Conservation (phyloP, 2,329 filamentous ascomycete species). For the Leptographium radiaticola region DNA sequence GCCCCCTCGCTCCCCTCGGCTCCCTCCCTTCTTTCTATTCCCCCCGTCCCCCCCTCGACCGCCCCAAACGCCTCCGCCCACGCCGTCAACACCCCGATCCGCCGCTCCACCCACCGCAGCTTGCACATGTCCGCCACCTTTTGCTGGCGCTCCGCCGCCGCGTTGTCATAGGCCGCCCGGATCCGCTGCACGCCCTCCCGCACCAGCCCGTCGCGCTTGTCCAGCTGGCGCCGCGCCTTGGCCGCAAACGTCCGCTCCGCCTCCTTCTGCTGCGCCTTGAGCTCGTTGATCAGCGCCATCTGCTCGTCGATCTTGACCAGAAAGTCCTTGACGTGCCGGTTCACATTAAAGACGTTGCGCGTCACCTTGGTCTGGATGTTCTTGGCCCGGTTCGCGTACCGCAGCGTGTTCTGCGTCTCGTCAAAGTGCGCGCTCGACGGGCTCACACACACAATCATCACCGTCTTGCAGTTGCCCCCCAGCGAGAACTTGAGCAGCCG, state of each 20-base stretch:
- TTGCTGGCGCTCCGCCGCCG: slow-evolving; percentile 63
- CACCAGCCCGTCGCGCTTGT: slow-evolving; percentile 65
- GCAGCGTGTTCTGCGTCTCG: slow-evolving; percentile 93
- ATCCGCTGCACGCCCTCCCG: slow-evolving; percentile 72
- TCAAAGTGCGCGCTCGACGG: slow-evolving; percentile 95
- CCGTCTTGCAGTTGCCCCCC: slow-evolving; percentile 94
- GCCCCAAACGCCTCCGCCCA: slow-evolving; percentile 90
- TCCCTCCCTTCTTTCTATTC: background rate
- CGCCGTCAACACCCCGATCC: slow-evolving; percentile 73
- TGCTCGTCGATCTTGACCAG: slow-evolving; percentile 99
- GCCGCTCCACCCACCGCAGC: slow-evolving; percentile 66
- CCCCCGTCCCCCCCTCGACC: slow-evolving; percentile 28
- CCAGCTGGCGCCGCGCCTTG: slow-evolving; percentile 83
- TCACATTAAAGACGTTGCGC: slow-evolving; percentile 98
- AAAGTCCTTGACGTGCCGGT: slow-evolving; percentile 97
- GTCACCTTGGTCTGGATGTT: slow-evolving; percentile 99
- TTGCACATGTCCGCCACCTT: slow-evolving; percentile 69
- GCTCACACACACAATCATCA: slow-evolving; percentile 99
- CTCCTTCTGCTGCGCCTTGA: slow-evolving; percentile 86
- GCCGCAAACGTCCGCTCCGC: slow-evolving; percentile 67
- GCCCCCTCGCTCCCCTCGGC: background rate
- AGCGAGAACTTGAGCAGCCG: slow-evolving; percentile 92
- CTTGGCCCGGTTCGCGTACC: slow-evolving; percentile 95
- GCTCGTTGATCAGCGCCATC: slow-evolving; percentile 89
- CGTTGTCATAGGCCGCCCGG: slow-evolving; percentile 72